These are phyloP conservation scores for Vicia villosa DNA, from an alignment of 306 rosid genomes.

Conservation along the genomic window DNA sequence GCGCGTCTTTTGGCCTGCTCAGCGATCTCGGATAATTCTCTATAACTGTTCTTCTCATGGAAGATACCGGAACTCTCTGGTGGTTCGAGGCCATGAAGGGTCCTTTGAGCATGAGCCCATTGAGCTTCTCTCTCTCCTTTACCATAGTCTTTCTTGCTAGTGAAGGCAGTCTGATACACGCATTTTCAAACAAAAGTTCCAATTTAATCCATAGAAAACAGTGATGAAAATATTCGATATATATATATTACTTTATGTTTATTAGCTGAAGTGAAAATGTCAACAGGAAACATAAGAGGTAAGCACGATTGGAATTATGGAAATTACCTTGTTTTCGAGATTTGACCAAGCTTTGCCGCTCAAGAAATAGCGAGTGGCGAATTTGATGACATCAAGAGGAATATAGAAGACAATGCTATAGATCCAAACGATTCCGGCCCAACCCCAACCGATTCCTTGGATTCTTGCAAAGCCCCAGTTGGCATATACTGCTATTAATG, in stretches of 20 bases:
- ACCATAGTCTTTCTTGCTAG: conserved; percentile 98
- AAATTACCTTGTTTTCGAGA: conserved; percentile 84
- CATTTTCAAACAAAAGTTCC: conserved; percentile 24
- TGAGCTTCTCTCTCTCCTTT: conserved; percentile 97
- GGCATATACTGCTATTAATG: conserved; percentile 87
- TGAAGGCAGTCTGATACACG: conserved; percentile 81
- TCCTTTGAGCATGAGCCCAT: conserved; percentile 98
- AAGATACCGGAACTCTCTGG: conserved; percentile 65
- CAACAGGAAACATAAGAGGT: no score
- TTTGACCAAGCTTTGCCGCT: conserved; percentile 95
- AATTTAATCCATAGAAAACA: background rate
- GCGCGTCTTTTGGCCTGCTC: conserved; percentile 99
- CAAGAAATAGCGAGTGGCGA: conserved; percentile 73
- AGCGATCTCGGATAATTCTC: conserved; percentile 95
- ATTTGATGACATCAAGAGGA: conserved; percentile 83
- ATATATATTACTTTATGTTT: no score
- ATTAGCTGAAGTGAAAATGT: no score
- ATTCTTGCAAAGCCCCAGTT: conserved; percentile 87
- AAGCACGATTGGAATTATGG: background rate
- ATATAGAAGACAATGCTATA: conserved; percentile 79
- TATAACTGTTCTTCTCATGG: conserved; percentile 75
- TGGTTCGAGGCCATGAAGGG: conserved; percentile 93
- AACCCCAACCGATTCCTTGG: conserved; percentile 89
- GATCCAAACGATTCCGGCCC: conserved; percentile 98
- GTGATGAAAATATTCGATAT: background rate